phyloP scores from a whole-genome alignment of 2,329 filamentous ascomycete species.

The Pseudogymnoascus sp. region DNA sequence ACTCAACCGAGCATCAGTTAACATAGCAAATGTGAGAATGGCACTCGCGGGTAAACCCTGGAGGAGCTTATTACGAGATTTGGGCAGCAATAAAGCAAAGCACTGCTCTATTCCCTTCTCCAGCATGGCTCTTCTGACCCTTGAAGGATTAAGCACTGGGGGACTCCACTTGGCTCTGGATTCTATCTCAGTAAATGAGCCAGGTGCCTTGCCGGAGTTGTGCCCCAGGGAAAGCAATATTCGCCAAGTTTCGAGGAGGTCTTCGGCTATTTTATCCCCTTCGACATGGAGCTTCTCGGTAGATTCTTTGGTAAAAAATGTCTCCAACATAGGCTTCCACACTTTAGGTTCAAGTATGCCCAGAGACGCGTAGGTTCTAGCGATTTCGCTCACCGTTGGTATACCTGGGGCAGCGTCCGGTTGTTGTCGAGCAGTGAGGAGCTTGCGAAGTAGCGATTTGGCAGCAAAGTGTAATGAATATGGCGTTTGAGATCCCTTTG shows the following conservation, averaged over 20 bases:
- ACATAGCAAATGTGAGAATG: conserved; percentile 23
- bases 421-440: conserved; percentile 19
- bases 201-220: neutral
- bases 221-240: neutral
- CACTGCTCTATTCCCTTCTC: conserved; percentile 14
- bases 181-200: neutral
- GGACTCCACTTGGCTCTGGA: neutral
- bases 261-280: conserved; percentile 11
- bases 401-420: conserved; percentile 19
- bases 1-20: conserved; percentile 1
- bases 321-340: conserved; percentile 24
- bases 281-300: neutral
- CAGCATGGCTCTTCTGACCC: conserved; percentile 11
- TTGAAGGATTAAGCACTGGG: conserved; percentile 9
- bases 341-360: conserved; percentile 20
- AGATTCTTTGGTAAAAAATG: conserved; percentile 1
- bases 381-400: conserved; percentile 25
- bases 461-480: conserved; percentile 17
- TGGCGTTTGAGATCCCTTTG: conserved; percentile 16
- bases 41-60: conserved; percentile 19
- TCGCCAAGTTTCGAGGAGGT: conserved; percentile 27
- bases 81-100: conserved; percentile 19
- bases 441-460: conserved; percentile 17
- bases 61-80: conserved; percentile 14
- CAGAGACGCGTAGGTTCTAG: conserved; percentile 20